Percentiles rank a stretch among this genome's conserved stretches.
Evolutionary conservation across 345 rosid species (phyloP).

Genomic region (Salix arbutifolia): DNA sequence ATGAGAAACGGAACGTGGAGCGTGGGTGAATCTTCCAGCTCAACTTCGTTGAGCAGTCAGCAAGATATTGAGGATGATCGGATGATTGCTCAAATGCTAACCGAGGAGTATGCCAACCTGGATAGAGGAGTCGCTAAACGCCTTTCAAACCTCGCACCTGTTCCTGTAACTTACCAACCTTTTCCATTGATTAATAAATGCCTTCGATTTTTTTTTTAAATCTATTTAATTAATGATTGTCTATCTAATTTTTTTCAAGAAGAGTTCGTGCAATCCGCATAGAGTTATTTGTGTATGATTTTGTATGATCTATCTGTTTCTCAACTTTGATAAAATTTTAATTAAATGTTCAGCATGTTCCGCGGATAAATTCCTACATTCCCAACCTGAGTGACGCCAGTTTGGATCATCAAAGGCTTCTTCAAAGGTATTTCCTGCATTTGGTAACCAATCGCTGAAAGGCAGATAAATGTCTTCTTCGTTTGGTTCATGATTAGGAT

Average conservation of each 20-base stretch:
- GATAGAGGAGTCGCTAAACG: conserved; percentile 78
- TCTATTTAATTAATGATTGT: no score
- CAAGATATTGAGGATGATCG: conserved; percentile 72
- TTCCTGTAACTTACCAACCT: conserved; percentile 45
- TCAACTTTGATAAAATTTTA: conserved; percentile 10
- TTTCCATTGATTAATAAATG: background rate
- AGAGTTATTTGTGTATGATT: background rate
- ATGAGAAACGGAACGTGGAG: conserved; percentile 42
- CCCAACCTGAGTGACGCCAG: conserved; percentile 75
- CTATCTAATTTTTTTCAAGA: background rate
- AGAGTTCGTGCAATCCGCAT: no score
- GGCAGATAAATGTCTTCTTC: no score
- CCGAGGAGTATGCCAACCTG: conserved; percentile 72
- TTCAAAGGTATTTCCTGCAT: conserved; percentile 54
- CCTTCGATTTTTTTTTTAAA: background rate
- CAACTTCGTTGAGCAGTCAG: conserved; percentile 76
- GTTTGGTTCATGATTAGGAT: no score
- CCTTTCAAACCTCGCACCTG: conserved; percentile 70
- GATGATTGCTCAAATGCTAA: conserved; percentile 73
- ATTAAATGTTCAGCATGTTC: conserved; percentile 59
- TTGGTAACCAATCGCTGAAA: conserved; percentile 1
- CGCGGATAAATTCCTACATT: conserved; percentile 70
- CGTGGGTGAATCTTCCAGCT: conserved; percentile 69
- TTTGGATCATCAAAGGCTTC: conserved; percentile 87
- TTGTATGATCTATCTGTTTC: conserved; percentile 2